A percentile compares a stretch with the other conserved stretches of the same genome.
Evolutionary conservation across 2,329 filamentous ascomycete species (phyloP).

Genomic region (Magnaporthiopsis poae): DNA sequence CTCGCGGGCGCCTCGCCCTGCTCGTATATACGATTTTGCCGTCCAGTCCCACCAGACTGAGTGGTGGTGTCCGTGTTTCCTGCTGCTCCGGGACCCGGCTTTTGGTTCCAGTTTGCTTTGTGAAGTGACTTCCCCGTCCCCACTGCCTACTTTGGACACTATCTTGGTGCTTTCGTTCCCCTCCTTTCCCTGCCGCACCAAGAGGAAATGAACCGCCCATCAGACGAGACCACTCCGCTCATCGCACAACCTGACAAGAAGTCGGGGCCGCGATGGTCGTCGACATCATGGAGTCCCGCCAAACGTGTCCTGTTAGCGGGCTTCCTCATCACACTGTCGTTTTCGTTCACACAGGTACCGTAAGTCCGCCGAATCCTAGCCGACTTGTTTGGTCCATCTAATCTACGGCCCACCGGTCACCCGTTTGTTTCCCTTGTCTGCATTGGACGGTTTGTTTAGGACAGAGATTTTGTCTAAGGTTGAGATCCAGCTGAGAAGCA

Average conservation of each 20-base stretch:
- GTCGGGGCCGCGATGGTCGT: constrained; percentile 2
- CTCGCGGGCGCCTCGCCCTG: neutral
- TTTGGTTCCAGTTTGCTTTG: neutral
- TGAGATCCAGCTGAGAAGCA: neutral
- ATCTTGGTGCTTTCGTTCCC: neutral
- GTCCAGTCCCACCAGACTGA: neutral
- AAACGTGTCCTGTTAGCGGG: constrained; percentile 46
- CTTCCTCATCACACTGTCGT: constrained; percentile 47
- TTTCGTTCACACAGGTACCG: constrained; percentile 41
- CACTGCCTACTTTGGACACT: neutral
- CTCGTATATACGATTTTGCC: neutral
- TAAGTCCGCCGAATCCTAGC: constrained; percentile 19
- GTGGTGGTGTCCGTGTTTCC: neutral
- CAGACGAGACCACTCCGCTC: constrained; percentile 6
- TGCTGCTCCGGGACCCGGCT: neutral
- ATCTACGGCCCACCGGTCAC: no score
- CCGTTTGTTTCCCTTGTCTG: no score
- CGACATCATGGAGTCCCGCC: constrained; percentile 13
- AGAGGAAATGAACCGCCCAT: neutral
- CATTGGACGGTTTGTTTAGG: neutral
- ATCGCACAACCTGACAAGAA: neutral
- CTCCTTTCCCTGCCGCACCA: neutral
- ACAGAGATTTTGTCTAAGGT: no score
- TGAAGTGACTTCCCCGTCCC: neutral
- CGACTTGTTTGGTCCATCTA: neutral